Base-by-base conservation (phyloP, 2,329 filamentous ascomycete species). In the Arthrobotrys musiformis region DNA sequence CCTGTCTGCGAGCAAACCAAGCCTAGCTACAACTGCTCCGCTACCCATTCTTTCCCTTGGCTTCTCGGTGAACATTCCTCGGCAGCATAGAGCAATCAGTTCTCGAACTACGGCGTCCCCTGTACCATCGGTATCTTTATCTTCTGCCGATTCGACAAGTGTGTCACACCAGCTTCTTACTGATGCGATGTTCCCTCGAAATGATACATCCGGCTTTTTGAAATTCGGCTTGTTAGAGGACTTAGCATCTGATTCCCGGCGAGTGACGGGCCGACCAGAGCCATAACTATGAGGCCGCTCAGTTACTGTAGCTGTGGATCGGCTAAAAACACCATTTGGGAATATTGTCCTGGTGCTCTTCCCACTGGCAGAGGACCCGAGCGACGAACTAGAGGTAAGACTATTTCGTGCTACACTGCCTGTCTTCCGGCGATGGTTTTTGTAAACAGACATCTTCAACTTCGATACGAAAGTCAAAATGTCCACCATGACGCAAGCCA, bases 401-500 rank as follows among this genome's bases (percentile, higher is more conserved):
- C 74, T 73, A 4, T 56, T 73, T 44, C 62, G 40, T 11, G 66
- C 28, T 11, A 73, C 15, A 1, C 42, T 54, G 1, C 46, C 54
- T 2, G 46, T 17, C 22, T 52, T 67, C 35, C 74, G 64, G n/a
- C 68, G 69, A 40, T 78, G 68, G 11, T 44, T 68, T 40, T 63
- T 73, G 46, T 72, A 73, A 4, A 40, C 44, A 60, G 88, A 87
- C 0, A 88, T 86, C 63, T 89, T 88, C 79, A 90, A 89, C 82
- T 92, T 92, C 75, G 93, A 83, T 67, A 92, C 85, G 81, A 92
- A 89, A 24, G 89, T 89, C 19, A 93, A 81, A 24, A 93, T 86
- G 79, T 94, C 91, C n/a, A 93, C 85, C 74, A 91, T 91, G 60
- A 93, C 86, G 82, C 91, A 92, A 8, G 89, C 91, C 0, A 93